Percentiles rank a stretch among this genome's conserved stretches.
Evolutionary conservation across 768 basidiomycete species (phyloP).

Genomic region (Leccinellum luteum): DNA sequence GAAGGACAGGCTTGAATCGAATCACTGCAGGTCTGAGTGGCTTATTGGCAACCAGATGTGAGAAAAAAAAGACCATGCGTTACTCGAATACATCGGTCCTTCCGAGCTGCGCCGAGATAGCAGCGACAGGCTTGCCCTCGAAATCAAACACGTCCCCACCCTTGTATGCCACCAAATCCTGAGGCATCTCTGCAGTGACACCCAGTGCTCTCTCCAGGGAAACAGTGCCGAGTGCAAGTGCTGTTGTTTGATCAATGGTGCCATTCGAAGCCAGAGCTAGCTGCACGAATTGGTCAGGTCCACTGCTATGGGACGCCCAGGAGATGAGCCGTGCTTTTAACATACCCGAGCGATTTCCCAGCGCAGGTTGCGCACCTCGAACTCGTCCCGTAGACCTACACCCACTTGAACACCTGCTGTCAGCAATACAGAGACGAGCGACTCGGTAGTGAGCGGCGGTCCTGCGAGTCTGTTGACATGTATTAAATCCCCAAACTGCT

Average conservation of each 20-base stretch:
- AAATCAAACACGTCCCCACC: conserved; percentile 38
- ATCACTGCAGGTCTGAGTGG: too few relatives aligned
- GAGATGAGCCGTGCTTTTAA: neutral
- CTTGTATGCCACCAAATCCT: conserved; percentile 38
- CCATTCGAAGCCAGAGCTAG: conserved; percentile 40
- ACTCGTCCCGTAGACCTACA: conserved; percentile 43
- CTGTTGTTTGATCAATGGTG: conserved; percentile 32
- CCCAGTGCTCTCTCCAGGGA: conserved; percentile 46
- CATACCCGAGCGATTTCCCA: conserved; percentile 41
- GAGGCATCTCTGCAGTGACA: conserved; percentile 26
- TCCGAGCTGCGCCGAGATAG: conserved; percentile 30
- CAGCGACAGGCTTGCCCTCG: conserved; percentile 38
- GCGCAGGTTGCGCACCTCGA: conserved; percentile 33
- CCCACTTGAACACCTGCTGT: conserved; percentile 62
- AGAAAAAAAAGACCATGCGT: neutral
- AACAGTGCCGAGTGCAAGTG: conserved; percentile 36
- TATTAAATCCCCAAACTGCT: neutral
- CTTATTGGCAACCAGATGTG: neutral
- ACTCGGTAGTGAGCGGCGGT: conserved; percentile 60
- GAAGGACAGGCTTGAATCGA: too few relatives aligned
- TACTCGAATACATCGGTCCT: conserved; percentile 21
- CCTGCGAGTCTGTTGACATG: conserved; percentile 55
- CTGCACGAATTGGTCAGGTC: conserved; percentile 21
- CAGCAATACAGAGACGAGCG: conserved; percentile 51
- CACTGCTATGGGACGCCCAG: too few relatives aligned